Percentiles rank a stretch among this genome's conserved stretches.
Conservation (phyloP, 495 filamentous ascomycete genomes). For the Physcia stellaris region DNA sequence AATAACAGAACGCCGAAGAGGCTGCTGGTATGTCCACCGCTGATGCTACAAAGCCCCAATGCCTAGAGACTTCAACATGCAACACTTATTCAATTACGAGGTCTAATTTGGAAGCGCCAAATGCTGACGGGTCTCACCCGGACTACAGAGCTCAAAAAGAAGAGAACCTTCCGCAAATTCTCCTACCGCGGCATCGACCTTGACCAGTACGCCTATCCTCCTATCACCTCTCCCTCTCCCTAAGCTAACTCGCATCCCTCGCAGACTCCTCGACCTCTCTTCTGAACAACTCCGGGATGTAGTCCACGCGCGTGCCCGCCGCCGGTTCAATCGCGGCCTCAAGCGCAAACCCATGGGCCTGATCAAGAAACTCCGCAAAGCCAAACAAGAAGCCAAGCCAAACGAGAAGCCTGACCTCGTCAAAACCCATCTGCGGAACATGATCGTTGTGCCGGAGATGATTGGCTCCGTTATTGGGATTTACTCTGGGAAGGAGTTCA, state of each 20-base stretch:
- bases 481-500: slow-evolving; percentile 99
- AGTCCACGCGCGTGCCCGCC: slow-evolving; percentile 94
- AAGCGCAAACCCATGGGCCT: slow-evolving; percentile 99
- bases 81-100: too few species aligned
- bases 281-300: slow-evolving; percentile 98
- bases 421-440: slow-evolving; percentile 98
- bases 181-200: slow-evolving; percentile 98
- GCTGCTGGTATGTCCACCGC: slow-evolving; percentile 69
- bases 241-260: too few species aligned
- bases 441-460: slow-evolving; percentile 99
- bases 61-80: too few species aligned
- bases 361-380: slow-evolving; percentile 99
- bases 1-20: slow-evolving; percentile 73
- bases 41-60: neutral
- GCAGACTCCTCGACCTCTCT: slow-evolving; percentile 90
- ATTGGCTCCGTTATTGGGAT: slow-evolving; percentile 96
- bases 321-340: slow-evolving; percentile 97
- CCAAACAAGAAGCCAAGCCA: slow-evolving; percentile 98
- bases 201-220: slow-evolving; percentile 66
- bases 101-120: too few species aligned
- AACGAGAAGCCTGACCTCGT: slow-evolving; percentile 99
- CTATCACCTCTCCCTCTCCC: too few species aligned
- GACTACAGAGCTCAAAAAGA: slow-evolving; percentile 83
- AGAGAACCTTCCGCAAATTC: slow-evolving; percentile 99
- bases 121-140: slow-evolving; percentile 27